Evolutionary conservation across 169 alveolate species (phyloP), one percentile per base, ranked within the genome.

Genomic region (Cryptosporidium canis): DNA sequence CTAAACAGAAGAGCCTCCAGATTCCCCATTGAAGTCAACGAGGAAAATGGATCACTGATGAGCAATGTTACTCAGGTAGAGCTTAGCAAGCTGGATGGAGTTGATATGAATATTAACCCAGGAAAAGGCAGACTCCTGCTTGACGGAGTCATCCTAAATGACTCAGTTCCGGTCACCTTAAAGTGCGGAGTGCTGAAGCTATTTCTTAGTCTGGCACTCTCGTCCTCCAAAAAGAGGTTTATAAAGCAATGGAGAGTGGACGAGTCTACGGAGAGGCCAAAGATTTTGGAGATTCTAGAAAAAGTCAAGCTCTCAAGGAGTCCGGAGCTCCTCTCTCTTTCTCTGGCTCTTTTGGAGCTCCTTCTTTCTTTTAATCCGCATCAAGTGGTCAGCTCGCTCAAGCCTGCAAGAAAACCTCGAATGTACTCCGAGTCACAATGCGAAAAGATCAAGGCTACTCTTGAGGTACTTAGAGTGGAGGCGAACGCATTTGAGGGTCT

Each of bases 171-270:
- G 12, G 27, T 61, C 0, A 14, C 47, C 7, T 39, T 55, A 18
- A 35, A 66, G 24, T 77, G 64, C 21, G 72, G 77, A 35, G 72
- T 61, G 37, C 37, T 77, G 48, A 77, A 63, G 12, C 61, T 77
- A 37, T 58, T 77, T 24, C 45, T 77, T n/a, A 61, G 41, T 77
- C 44, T 77, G 1, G 72, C 64, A 8, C 70, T 77, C 41, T 77
- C 87, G 7, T 77, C 87, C 5, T 77, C 87, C 5, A 77, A 63
- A 77, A 77, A 58, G 33, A 55, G 41, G 31, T 77, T 77, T 41
- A n/a, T 77, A 7, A 77, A 61, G 5, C 47, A 58, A 1, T 77
- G 87, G 87, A 58, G 56, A 6, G 29, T 43, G 16, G 72, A 77
- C 11, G 87, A 77, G 24, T 8, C 31, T 4, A 16, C 65, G 37